These are phyloP conservation scores for Moesziomyces globuligerus DNA, from an alignment of 1,284 basidiomycete genomes.

Conservation along the genomic window DNA sequence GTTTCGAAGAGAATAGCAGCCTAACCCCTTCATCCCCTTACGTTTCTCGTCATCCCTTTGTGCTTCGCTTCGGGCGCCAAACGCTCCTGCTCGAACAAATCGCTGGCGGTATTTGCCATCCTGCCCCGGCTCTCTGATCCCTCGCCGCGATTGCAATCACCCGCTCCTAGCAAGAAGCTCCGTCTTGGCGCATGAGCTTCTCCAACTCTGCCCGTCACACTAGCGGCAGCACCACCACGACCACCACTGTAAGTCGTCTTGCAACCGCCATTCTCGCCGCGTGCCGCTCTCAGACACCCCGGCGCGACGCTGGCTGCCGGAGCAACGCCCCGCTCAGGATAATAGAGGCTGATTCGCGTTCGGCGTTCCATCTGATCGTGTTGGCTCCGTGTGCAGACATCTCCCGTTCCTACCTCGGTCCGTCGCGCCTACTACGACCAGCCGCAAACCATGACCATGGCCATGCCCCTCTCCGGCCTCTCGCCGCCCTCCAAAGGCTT, in stretches of 20 bases:
- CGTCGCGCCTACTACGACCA: conserved; percentile 34
- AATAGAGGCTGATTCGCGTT: conserved; percentile 4
- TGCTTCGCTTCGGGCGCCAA: not conserved
- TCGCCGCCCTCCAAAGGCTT: conserved; percentile 53
- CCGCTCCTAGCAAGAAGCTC: not conserved
- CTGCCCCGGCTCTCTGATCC: not conserved
- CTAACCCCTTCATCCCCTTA: conserved; percentile 12
- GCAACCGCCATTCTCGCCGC: not conserved
- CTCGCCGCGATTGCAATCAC: not conserved
- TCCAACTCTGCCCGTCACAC: conserved; percentile 27
- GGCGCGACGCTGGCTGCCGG: too few species aligned
- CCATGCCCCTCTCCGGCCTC: conserved; percentile 42
- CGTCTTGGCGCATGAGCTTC: conserved; percentile 29
- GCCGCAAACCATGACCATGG: conserved; percentile 36
- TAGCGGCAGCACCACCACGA: conserved; percentile 29
- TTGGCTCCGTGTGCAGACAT: conserved; percentile 20
- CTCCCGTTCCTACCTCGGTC: conserved; percentile 23
- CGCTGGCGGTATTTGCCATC: too few species aligned
- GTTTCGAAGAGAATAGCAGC: conserved; percentile 25
- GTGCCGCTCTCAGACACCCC: too few species aligned
- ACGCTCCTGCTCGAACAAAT: not conserved
- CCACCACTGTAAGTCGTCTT: conserved; percentile 25
- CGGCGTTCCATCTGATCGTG: not conserved
- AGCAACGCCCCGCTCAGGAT: not conserved
- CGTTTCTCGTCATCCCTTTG: conserved; percentile 6